These are phyloP conservation scores for Penicillium nucicola DNA, from an alignment of 495 filamentous ascomycete species.

Conservation along the genomic window DNA sequence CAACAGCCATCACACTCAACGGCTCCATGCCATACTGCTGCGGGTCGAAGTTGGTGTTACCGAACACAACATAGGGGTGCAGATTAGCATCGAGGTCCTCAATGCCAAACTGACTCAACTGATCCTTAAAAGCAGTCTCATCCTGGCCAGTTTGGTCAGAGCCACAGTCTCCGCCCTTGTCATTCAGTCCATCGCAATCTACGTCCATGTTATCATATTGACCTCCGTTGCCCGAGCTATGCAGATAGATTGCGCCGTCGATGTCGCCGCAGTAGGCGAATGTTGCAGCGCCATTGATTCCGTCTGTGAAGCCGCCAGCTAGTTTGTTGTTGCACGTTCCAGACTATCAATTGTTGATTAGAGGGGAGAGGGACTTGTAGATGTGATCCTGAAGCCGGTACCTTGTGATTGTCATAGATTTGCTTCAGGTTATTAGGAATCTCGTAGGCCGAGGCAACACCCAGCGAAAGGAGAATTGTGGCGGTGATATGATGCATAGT, in stretches of 20 bases:
- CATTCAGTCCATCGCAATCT: constrained; percentile 62
- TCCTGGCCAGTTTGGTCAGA: constrained; percentile 50
- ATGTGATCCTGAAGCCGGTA: background rate
- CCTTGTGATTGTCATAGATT: constrained; percentile 29
- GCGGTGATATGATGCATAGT: constrained; percentile 3
- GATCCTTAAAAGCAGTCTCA: constrained; percentile 52
- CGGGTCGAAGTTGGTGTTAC: constrained; percentile 58
- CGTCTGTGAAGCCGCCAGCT: constrained; percentile 24
- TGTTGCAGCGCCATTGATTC: constrained; percentile 5
- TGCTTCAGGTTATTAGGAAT: constrained; percentile 26
- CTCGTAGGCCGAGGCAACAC: constrained; percentile 17
- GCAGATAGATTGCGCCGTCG: constrained; percentile 27
- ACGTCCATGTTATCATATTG: constrained; percentile 55
- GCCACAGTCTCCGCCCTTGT: constrained; percentile 45
- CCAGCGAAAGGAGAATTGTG: background rate
- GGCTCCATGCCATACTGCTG: constrained; percentile 50
- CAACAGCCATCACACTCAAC: constrained; percentile 61
- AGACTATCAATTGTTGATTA: constrained; percentile 3
- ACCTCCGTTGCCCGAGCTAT: constrained; percentile 17
- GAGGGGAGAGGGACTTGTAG: no score
- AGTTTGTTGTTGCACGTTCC: constrained; percentile 22
- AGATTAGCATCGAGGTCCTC: constrained; percentile 57
- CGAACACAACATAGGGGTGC: constrained; percentile 65
- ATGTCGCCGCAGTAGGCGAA: constrained; percentile 31
- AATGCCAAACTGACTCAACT: constrained; percentile 43